Conservation (phyloP, 2,329 filamentous ascomycete species). For the Geosmithia flava region DNA sequence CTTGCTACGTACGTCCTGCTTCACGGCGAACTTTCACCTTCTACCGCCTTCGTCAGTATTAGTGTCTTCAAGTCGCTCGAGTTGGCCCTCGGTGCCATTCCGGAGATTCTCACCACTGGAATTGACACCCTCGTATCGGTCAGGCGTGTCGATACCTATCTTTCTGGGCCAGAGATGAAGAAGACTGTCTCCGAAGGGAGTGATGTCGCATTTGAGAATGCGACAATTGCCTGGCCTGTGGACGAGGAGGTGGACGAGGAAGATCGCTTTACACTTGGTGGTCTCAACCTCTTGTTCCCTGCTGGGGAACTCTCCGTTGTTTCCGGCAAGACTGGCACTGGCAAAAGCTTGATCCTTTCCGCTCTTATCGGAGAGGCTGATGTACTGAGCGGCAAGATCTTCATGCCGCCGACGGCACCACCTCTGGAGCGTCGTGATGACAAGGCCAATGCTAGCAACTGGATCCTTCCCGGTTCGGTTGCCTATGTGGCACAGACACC, state of each 20-base stretch:
- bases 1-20: conserved; percentile 55
- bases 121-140: conserved; percentile 65
- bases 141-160: conserved; percentile 58
- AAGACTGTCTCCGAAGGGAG: conserved; percentile 40
- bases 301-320: conserved; percentile 58
- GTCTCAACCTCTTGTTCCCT: conserved; percentile 56
- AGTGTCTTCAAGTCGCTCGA: conserved; percentile 66
- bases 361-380: conserved; percentile 68
- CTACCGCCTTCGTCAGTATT: conserved; percentile 68
- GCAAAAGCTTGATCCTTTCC: conserved; percentile 64
- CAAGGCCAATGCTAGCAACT: conserved; percentile 50
- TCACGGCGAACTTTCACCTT: conserved; percentile 52
- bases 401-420: conserved; percentile 35
- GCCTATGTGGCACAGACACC: conserved; percentile 71
- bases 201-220: conserved; percentile 52
- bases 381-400: conserved; percentile 48
- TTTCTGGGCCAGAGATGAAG: conserved; percentile 52
- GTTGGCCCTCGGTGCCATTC: conserved; percentile 55
- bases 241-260: conserved; percentile 46
- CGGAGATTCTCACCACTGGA: conserved; percentile 58
- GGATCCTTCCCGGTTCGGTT: conserved; percentile 57
- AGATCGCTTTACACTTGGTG: conserved; percentile 51
- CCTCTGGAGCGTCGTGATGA: conserved; percentile 45
- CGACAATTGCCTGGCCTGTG: conserved; percentile 62
- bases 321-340: conserved; percentile 65